phyloP scores from a whole-genome alignment of 2,329 filamentous ascomycete species.

The Neonectria punicea region DNA sequence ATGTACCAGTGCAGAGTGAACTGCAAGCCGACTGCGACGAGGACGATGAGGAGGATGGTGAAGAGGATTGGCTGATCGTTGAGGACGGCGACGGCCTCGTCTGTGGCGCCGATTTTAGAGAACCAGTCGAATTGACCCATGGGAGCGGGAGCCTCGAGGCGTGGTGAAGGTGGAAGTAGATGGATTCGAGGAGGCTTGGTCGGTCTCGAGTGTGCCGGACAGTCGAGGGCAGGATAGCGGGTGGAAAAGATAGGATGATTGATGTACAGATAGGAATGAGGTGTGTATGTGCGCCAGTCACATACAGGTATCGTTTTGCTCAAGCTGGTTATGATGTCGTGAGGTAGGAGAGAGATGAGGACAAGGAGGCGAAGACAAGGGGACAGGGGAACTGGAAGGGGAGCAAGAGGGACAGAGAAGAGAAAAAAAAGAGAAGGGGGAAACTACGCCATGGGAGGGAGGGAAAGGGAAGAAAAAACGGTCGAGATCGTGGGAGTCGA shows the following conservation, averaged over 20 bases:
- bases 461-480: conserved; percentile 21
- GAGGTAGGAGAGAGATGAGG: conserved; percentile 4
- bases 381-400: conserved; percentile 15
- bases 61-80: conserved; percentile 71
- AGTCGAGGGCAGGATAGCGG: conserved; percentile 9
- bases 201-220: conserved; percentile 20
- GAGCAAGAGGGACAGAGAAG: not conserved
- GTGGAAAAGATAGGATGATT: not conserved
- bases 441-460: conserved; percentile 13
- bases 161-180: not conserved
- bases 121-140: conserved; percentile 69
- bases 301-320: conserved; percentile 23
- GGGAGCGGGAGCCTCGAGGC: not conserved
- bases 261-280: conserved; percentile 15
- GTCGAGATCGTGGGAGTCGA: conserved; percentile 33
- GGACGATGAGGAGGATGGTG: conserved; percentile 65
- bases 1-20: conserved; percentile 65
- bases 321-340: conserved; percentile 2
- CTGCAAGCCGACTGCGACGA: conserved; percentile 60
- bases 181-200: not conserved
- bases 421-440: conserved; percentile 19
- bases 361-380: conserved; percentile 11
- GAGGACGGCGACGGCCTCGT: conserved; percentile 66
- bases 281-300: conserved; percentile 41
- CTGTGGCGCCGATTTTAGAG: conserved; percentile 65